Conservation (phyloP, 1,284 basidiomycete genomes). For the Ustilago crameri region DNA sequence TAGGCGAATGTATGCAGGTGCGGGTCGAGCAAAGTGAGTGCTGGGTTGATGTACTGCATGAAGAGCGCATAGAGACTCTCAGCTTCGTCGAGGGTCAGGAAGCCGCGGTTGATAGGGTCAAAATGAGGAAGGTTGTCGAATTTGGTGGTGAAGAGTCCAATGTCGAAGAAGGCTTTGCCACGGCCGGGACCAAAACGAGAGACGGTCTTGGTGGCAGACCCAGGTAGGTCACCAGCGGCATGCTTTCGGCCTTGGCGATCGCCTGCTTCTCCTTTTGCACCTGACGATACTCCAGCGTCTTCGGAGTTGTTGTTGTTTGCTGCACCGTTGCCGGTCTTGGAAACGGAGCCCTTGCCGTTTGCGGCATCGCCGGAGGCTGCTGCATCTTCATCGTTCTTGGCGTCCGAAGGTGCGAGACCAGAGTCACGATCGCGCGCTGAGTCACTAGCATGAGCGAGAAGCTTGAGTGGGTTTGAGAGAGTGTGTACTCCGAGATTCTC, state of each 20-base stretch:
- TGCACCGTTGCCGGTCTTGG: not conserved
- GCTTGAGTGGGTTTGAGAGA: slow-evolving; percentile 48
- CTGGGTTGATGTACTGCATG: slow-evolving; percentile 48
- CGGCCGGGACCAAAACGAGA: slow-evolving; percentile 40
- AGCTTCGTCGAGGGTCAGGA: slow-evolving; percentile 41
- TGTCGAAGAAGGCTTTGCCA: slow-evolving; percentile 47
- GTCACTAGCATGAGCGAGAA: slow-evolving; percentile 48
- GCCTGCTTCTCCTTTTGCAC: not conserved
- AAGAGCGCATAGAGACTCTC: slow-evolving; percentile 37
- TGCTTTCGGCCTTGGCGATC: slow-evolving; percentile 16
- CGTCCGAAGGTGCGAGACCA: slow-evolving; percentile 16
- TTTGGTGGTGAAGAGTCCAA: slow-evolving; percentile 45
- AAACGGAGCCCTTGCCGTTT: not conserved
- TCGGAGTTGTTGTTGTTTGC: not conserved
- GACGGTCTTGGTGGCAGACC: slow-evolving; percentile 27
- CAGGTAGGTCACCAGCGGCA: slow-evolving; percentile 24
- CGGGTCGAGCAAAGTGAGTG: slow-evolving; percentile 53
- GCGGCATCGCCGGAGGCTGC: not conserved
- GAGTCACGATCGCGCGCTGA: slow-evolving; percentile 40
- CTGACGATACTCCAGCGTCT: not conserved
- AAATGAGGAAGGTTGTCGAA: slow-evolving; percentile 41
- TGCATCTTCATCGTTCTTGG: not conserved
- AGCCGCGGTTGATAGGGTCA: slow-evolving; percentile 46
- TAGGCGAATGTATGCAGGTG: slow-evolving; percentile 52
- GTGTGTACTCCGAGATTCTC: slow-evolving; percentile 50